phyloP scores from a whole-genome alignment of 306 rosid genomes.

The Carpinus fangiana region DNA sequence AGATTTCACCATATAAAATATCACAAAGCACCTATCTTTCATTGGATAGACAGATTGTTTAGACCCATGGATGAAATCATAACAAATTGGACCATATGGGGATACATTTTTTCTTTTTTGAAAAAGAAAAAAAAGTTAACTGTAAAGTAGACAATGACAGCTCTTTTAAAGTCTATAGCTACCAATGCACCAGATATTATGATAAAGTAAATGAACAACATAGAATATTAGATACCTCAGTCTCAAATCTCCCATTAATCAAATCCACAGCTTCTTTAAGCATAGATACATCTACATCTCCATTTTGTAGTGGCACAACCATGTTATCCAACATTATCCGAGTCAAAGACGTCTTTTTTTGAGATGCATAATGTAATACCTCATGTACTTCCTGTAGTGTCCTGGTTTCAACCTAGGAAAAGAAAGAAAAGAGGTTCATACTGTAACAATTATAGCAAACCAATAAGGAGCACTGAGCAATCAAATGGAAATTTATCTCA shows the following conservation, averaged over 20 bases:
- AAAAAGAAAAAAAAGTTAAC: no score
- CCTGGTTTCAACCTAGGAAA: slow-evolving; percentile 83
- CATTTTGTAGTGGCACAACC: slow-evolving; percentile 79
- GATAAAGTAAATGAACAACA: slow-evolving; percentile 20
- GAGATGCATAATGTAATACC: slow-evolving; percentile 63
- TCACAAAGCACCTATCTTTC: slow-evolving; percentile 16
- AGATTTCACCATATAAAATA: slow-evolving; percentile 3
- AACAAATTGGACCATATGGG: background rate
- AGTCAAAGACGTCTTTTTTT: slow-evolving; percentile 74
- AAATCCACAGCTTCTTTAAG: slow-evolving; percentile 75
- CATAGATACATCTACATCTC: slow-evolving; percentile 78
- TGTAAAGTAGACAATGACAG: background rate
- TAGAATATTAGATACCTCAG: slow-evolving; percentile 58
- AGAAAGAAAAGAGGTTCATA: slow-evolving; percentile 8
- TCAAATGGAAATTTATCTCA: background rate
- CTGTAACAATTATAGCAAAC: slow-evolving; percentile 18
- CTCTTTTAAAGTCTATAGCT: background rate
- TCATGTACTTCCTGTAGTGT: slow-evolving; percentile 80
- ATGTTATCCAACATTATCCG: slow-evolving; percentile 95
- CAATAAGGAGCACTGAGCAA: background rate
- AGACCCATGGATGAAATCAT: background rate
- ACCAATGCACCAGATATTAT: background rate
- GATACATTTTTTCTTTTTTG: background rate
- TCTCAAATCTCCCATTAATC: slow-evolving; percentile 75
- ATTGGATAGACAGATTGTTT: background rate